Evolutionary conservation across 768 basidiomycete species (phyloP), one percentile per base, ranked within the genome.

Genomic region (Crassisporium funariophilum): DNA sequence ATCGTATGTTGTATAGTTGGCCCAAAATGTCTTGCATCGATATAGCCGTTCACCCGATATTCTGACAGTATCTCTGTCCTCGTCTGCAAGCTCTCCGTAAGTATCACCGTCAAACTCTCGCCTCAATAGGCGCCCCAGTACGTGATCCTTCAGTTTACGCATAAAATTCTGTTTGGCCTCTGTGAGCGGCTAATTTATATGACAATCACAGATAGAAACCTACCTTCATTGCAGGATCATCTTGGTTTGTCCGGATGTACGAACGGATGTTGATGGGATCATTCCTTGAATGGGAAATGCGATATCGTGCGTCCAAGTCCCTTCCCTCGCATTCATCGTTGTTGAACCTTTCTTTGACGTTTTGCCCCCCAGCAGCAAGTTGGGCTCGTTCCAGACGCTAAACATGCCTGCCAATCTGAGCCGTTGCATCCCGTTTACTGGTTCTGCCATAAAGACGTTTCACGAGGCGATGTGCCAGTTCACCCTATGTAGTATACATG

Each of bases 1-100:
- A 33, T 68, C 65, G 43, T 67, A 67, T 2, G 60, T 64, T 0
- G 62, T 68, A 41, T 66, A 67, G 41, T 68, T 61, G 46, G 66
- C 47, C 4, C 48, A 53, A 22, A 46, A 29, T 8, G 58, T 60
- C 16, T 46, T 20, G 24, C 34, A 33, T 4, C 43, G 36, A 41
- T 55, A 74, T 20, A 70, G 57, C 37, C 19, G 52, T 57, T 63
- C 62, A 37, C 50, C 38, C 3, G 35, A 31, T 34, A 66, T 47
- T 3, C 21, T 27, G 5, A 64, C 21, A 2, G 48, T 41, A 19
- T 59, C 58, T 13, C 53, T 44, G 22, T 66, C 62, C 1, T 57
- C 54, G 0, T 44, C 46, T 0, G 65, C 58, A 29, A 55, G 66
- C 3, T 37, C 60, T 2, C 53, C 60, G 39, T 54, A 56, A 6